These are phyloP conservation scores for Wickerhamiella siamensis DNA, from an alignment of 805 yeast species.

Conservation along the genomic window DNA sequence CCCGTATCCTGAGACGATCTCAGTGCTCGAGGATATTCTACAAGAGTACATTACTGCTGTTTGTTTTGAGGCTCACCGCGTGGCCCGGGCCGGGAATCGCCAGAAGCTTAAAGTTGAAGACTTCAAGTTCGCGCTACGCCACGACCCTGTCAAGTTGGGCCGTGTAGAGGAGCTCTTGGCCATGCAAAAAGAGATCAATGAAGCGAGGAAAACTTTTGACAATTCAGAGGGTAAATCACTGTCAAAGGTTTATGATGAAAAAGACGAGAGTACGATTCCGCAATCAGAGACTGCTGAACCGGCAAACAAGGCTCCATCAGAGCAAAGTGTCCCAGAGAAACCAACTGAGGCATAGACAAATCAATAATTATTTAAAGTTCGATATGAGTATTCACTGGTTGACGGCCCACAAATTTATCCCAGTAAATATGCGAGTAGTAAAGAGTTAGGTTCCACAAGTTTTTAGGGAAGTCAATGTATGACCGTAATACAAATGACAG, in stretches of 20 bases:
- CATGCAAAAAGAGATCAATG: conserved; percentile 45
- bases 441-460: conserved; percentile 37
- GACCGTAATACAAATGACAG: conserved; percentile 48
- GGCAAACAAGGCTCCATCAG: neutral
- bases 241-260: conserved; percentile 19
- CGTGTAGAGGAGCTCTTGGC: conserved; percentile 51
- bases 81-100: conserved; percentile 38
- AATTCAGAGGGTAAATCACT: conserved; percentile 38
- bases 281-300: conserved; percentile 15
- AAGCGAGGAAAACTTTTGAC: conserved; percentile 55
- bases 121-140: conserved; percentile 52
- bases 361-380: conserved; percentile 5
- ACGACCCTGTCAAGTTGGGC: conserved; percentile 53
- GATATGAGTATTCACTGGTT: conserved; percentile 1
- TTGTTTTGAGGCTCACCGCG: conserved; percentile 38
- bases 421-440: conserved; percentile 43
- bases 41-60: conserved; percentile 49
- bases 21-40: conserved; percentile 52
- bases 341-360: neutral
- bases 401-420: conserved; percentile 54
- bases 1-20: conserved; percentile 52
- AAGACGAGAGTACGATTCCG: conserved; percentile 17
- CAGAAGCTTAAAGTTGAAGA: conserved; percentile 59
- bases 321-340: neutral
- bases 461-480: conserved; percentile 55